Base-by-base conservation (phyloP, 1,139 yeast species). In the Yarrowia galli region DNA sequence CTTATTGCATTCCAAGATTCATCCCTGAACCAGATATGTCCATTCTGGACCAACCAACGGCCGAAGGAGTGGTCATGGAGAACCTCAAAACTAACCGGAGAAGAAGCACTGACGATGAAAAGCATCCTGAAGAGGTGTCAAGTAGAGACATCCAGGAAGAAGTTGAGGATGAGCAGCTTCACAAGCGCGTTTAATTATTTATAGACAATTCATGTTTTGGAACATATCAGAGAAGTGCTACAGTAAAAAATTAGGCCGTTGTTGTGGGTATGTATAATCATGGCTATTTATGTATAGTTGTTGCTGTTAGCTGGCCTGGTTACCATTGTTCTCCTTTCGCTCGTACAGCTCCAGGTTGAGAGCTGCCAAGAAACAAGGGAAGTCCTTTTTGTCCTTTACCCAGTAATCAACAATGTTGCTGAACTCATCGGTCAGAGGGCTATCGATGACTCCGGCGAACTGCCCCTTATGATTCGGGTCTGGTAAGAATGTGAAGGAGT, bases 291-390 rank as follows among this genome's bases (percentile, higher is more conserved):
- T 43, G 16, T 12, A 4, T 20, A 20, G 13, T 2, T 48, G 53
- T 28, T 16, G 54, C 40, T 20, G 58, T 51, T 53, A 53, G 43
- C 45, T 53, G 32, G 60, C 60, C 28, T 53, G 60, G 45, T 53
- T 53, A n/a, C 43, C 60, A 23, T 43, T 40, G 42, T 40, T 61
- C 28, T 35, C 36, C 38, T n/a, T 73, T 49, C 72, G 70, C 53
- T 87, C 88, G 77, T 86, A 87, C 32, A 91, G 78, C 72, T 85
- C 88, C 69, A 92, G 79, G 67, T 87, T 90, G 70, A 92, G 79
- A 0, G 96, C 92, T 68, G 96, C 88, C 68, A 92, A 79, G 73
- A 92, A 89, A 72, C 96, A 89, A 0, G 96, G 91, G 28, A 91
- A 85, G 72, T 91, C 92, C 53, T 84, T 85, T 70, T 87, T 84